Evolutionary conservation across 192 early-diverging fungal species (phyloP).

Genomic region (Coemansia sp.): DNA sequence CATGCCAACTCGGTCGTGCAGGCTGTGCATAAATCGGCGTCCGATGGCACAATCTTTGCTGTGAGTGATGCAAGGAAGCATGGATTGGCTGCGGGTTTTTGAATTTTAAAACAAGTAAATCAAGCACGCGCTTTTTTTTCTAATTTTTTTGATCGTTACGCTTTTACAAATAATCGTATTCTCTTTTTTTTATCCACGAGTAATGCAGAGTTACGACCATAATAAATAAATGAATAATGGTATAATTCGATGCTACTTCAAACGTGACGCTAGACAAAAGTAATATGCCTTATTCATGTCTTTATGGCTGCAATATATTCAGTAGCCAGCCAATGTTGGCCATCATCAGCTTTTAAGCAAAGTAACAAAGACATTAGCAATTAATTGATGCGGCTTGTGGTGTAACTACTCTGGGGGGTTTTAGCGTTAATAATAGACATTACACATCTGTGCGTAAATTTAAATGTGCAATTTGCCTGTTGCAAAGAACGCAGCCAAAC

Average conservation of each 20-base stretch:
- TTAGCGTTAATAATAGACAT: too few species aligned
- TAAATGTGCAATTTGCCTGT: too few species aligned
- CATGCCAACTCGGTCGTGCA: slow-evolving; percentile 56
- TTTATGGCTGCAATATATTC: background rate
- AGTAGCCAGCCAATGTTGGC: too few species aligned
- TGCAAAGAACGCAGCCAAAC: too few species aligned
- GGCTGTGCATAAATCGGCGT: slow-evolving; percentile 47
- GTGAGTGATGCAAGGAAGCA: slow-evolving; percentile 66
- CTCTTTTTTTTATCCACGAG: too few species aligned
- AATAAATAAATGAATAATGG: background rate
- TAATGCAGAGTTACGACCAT: too few species aligned
- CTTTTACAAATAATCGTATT: background rate
- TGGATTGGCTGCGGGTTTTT: slow-evolving; percentile 63
- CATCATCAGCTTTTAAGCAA: background rate
- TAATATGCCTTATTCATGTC: too few species aligned
- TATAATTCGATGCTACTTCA: background rate
- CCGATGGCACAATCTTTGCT: slow-evolving; percentile 53
- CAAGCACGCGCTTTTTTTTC: background rate
- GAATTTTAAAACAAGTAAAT: slow-evolving; percentile 17
- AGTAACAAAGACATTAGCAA: background rate
- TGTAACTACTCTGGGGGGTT: too few species aligned
- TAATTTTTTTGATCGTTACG: background rate
- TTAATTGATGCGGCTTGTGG: background rate
- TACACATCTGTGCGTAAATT: too few species aligned
- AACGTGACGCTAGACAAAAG: too few species aligned